These are phyloP conservation scores for Populus nigra DNA, from an alignment of 345 rosid species.

Conservation along the genomic window DNA sequence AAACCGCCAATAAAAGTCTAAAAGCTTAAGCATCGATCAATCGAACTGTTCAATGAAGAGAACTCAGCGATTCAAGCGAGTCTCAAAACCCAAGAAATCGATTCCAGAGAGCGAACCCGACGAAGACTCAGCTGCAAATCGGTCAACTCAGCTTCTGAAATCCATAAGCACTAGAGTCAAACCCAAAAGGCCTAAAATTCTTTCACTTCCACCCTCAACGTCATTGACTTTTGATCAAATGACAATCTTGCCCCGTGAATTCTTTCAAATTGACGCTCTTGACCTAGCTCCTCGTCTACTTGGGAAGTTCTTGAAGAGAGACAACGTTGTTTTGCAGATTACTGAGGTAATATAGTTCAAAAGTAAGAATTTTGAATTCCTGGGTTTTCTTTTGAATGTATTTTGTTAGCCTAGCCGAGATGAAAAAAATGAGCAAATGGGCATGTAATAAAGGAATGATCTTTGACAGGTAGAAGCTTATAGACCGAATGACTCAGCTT, in stretches of 20 bases:
- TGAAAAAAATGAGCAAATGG: not conserved
- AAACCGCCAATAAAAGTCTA: not conserved
- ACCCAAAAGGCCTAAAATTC: constrained; percentile 8
- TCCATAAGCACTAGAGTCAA: constrained; percentile 21
- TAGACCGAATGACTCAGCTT: constrained; percentile 89
- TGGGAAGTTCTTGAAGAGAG: constrained; percentile 76
- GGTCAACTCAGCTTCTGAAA: constrained; percentile 9
- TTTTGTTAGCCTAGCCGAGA: no score
- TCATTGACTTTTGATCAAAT: constrained; percentile 19
- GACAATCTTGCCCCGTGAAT: constrained; percentile 53
- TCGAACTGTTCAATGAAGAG: constrained; percentile 5
- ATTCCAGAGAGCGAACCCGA: not conserved
- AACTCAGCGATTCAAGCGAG: constrained; percentile 18
- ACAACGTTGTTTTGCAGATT: constrained; percentile 72
- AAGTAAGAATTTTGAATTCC: not conserved
- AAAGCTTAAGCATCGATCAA: not conserved
- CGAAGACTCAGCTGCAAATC: not conserved
- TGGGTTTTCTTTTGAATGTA: not conserved
- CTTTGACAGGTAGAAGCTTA: constrained; percentile 82
- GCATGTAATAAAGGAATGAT: not conserved
- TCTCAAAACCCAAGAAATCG: not conserved
- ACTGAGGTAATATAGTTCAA: constrained; percentile 57
- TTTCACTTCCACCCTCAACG: constrained; percentile 11
- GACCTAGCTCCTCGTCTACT: constrained; percentile 91
- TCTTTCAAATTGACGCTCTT: constrained; percentile 80